These are phyloP conservation scores for Eucalyptus sp. DNA, from an alignment of 345 rosid species.

Conservation along the genomic window DNA sequence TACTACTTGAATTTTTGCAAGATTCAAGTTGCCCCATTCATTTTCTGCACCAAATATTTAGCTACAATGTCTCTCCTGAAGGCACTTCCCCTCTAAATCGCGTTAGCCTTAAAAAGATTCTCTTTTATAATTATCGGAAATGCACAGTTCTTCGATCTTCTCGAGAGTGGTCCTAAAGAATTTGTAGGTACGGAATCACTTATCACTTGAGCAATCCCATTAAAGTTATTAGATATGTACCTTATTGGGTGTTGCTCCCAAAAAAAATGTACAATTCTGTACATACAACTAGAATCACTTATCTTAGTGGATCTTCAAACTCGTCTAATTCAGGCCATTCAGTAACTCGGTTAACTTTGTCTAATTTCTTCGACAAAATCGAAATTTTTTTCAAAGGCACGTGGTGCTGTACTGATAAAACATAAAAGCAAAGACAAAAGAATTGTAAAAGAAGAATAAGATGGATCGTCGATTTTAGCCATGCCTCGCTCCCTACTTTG, in stretches of 20 bases:
- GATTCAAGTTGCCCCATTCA: neutral
- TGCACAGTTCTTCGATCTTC: neutral
- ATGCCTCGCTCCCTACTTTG: neutral
- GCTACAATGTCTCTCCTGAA: neutral
- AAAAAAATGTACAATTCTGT: neutral
- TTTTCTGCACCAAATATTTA: neutral
- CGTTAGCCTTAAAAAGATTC: fast-evolving
- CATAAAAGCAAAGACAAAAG: neutral
- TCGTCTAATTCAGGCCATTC: neutral
- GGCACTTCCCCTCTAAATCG: neutral
- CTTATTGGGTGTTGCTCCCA: neutral
- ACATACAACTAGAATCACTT: neutral
- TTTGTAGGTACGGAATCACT: neutral
- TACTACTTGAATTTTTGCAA: neutral
- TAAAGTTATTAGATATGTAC: neutral
- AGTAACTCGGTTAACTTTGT: fast-evolving
- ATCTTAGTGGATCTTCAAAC: neutral
- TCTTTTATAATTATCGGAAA: neutral
- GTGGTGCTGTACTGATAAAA: neutral
- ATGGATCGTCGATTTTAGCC: neutral
- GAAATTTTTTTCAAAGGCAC: neutral
- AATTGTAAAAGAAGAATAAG: neutral
- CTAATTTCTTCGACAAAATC: neutral
- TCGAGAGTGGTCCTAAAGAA: neutral
- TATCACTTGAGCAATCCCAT: neutral